Evolutionary conservation across 768 basidiomycete genomes (phyloP), one percentile per base, ranked within the genome.

Genomic region (Collybia sp.): DNA sequence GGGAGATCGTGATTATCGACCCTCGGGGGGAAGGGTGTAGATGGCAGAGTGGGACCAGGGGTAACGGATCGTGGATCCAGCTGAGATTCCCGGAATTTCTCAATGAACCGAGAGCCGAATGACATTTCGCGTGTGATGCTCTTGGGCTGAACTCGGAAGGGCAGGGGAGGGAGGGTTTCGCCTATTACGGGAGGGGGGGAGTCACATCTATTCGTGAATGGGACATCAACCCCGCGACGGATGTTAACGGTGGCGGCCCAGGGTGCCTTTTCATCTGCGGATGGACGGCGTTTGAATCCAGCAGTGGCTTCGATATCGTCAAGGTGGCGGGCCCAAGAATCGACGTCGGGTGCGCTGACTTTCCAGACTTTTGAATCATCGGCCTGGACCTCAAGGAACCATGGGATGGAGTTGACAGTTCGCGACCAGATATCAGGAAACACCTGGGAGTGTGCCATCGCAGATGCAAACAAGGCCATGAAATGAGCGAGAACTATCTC

Each of bases 221-320:
- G 83, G 5, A 53, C 52, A 51, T 84, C 83, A 12, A 79, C 60
- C 2, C 83, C 83, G 32, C 83, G 80, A 35, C 76, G 74, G 38
- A 72, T 59, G 16, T 57, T 57, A 8, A 56, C 55, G n/a, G 56
- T 51, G 47, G 67, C 62, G 15, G 78, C 77, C 82, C 81, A 83
- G 6, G 68, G 67, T 1, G 79, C 77, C 5, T 67, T 68, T 16
- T 49, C 58, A n/a, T 54, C 45, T 13, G 5, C 2, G 39, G 12
- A 16, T 6, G 11, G 40, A n/a, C 18, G 30, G 33, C 17, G 48
- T 20, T 30, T 18, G 25, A 57, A 48, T 16, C 56, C 57, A 35
- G 53, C 17, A 37, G n/a, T 37, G 10, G 58, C 57, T 38, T 65
- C 65, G 39, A 63, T 56, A 47, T 68, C 69, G 13, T 52, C 46